A percentile compares a stretch with the other conserved stretches of the same genome.
These are phyloP conservation scores for Wickerhamiella allomyrinae DNA, from an alignment of 805 yeast species.

Conservation along the genomic window DNA sequence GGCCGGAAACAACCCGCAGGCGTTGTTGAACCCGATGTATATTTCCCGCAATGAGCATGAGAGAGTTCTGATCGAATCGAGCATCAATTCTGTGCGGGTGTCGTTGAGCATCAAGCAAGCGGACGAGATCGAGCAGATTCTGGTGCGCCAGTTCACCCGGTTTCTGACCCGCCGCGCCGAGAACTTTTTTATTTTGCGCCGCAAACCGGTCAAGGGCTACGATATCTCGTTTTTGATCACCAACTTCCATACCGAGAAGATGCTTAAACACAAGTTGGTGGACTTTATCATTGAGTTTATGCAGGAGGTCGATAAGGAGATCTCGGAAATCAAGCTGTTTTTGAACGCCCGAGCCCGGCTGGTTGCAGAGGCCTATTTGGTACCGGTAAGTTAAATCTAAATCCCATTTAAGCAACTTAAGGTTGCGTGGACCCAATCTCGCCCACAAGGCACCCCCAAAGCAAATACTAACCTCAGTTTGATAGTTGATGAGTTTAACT, in stretches of 20 bases:
- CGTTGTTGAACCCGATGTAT: slow-evolving; percentile 74
- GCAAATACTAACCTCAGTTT: neutral
- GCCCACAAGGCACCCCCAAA: neutral
- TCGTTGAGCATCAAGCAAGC: slow-evolving; percentile 91
- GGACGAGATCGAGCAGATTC: slow-evolving; percentile 88
- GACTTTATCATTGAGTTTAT: slow-evolving; percentile 95
- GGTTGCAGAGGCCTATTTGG: slow-evolving; percentile 89
- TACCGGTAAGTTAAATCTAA: slow-evolving; percentile 60
- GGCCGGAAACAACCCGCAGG: slow-evolving; percentile 67
- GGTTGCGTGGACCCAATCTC: neutral
- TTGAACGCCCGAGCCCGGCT: slow-evolving; percentile 95
- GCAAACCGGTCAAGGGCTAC: slow-evolving; percentile 80
- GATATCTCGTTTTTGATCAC: slow-evolving; percentile 89
- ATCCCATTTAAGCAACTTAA: no score
- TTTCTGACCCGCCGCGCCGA: slow-evolving; percentile 94
- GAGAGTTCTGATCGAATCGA: slow-evolving; percentile 81
- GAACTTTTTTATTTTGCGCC: slow-evolving; percentile 77
- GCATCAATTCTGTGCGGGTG: slow-evolving; percentile 82
- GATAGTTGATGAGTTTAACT: no score
- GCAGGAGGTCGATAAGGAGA: slow-evolving; percentile 98
- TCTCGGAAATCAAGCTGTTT: slow-evolving; percentile 94
- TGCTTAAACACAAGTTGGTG: slow-evolving; percentile 88
- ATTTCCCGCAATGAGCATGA: slow-evolving; percentile 91
- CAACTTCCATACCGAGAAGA: slow-evolving; percentile 85
- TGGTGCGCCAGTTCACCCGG: slow-evolving; percentile 88